A percentile compares a stretch with the other conserved stretches of the same genome.
phyloP scores from a whole-genome alignment of 177 flowering plant species.

The Telopea speciosissima region DNA sequence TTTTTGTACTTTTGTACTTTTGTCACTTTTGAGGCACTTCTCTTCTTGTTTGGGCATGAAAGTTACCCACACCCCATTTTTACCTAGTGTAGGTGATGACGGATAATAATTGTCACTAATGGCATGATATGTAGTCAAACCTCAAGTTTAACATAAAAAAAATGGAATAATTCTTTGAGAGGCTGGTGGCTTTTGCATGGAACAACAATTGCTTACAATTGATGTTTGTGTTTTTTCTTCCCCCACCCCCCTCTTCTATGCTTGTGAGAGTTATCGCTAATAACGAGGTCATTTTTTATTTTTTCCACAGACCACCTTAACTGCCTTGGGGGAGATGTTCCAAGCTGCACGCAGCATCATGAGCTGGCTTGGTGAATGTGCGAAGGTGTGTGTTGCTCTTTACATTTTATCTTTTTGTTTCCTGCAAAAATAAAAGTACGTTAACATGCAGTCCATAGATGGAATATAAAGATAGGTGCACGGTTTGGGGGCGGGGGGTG shows the following conservation, averaged over 20 bases:
- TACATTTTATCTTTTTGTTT: neutral
- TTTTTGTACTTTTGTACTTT: too few species aligned
- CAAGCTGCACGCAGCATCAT: slow-evolving; percentile 68
- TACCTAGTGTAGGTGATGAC: too few species aligned
- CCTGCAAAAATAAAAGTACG: neutral
- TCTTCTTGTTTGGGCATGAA: too few species aligned
- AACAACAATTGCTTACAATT: neutral
- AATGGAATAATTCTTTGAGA: neutral
- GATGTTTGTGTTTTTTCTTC: neutral
- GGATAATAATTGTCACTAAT: too few species aligned
- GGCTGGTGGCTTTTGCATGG: neutral
- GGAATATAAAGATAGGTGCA: too few species aligned
- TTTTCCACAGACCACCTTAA: slow-evolving; percentile 47
- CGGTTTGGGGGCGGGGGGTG: too few species aligned
- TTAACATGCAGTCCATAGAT: neutral
- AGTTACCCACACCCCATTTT: too few species aligned
- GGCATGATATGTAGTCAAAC: too few species aligned
- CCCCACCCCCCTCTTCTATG: neutral
- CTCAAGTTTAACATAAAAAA: neutral
- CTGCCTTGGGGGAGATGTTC: slow-evolving; percentile 74
- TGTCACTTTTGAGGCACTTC: too few species aligned
- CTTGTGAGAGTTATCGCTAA: neutral
- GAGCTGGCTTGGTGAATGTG: slow-evolving; percentile 83
- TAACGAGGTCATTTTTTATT: neutral
- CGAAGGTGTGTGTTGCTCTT: slow-evolving; percentile 41